Base-by-base conservation (phyloP, 2,329 filamentous ascomycete species). In the Calonectria naviculata region DNA sequence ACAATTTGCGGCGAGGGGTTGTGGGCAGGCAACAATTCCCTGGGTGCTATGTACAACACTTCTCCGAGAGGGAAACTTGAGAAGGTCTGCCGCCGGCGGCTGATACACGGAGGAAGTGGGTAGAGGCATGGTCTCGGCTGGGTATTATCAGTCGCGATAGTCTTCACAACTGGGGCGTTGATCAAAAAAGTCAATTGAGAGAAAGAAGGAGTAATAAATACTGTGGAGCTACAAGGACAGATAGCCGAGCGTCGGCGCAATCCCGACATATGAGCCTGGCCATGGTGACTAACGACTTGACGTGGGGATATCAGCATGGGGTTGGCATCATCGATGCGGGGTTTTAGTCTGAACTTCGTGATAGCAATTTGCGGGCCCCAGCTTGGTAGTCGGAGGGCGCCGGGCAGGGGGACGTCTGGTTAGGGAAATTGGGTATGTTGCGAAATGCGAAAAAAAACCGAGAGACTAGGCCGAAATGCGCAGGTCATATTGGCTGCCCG, bases 1-100 rank as follows among this genome's bases (percentile, higher is more conserved):
- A 71, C 95, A 97, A 83, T 94, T 94, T 28, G 94, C 93, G 7
- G 97, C 97, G 67, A 98, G 87, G 17, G 97, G 95, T 82, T 98
- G 96, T 1, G 95, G 94, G 81, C 93, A 97, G 13, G 95, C 90
- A 58, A 98, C 94, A 69, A 98, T 98, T 54, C 95, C 96, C 79
- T 95, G 93, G 6, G 94, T 95, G 82, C 95, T 98, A 82, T 98
- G 95, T 15, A 98, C 94, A 15, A 97, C 95, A 77, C 96, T 98
- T 73, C 97, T 89, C 44, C 96, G 91, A 77, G 95, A 97, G 12
- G 94, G 83, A 80, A 94, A 96, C 72, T 89, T 88, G 72, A 88
- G 85, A 78, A 94, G 92, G 68, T 86, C 83, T 60, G 80, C 80
- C 64, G 86, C 84, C 26, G 83, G 79, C 61, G 85, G 82, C 72